Base-by-base conservation (phyloP, 164 flowering plant species). In the Annona cherimola region DNA sequence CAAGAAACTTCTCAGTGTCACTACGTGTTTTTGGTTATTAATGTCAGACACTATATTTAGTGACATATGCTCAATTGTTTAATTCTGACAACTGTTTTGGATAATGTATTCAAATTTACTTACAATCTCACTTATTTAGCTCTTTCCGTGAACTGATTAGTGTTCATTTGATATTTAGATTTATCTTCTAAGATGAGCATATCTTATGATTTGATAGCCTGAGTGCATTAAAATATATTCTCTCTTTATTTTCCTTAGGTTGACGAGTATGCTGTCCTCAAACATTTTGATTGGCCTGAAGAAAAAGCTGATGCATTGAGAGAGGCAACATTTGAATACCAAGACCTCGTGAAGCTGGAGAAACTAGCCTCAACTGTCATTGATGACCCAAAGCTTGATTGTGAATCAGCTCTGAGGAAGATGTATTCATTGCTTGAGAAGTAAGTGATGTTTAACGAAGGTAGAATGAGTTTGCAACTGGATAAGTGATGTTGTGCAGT, bases 221-320 rank as follows among this genome's bases (percentile, higher is more conserved):
- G 35, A 26, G 35, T 26, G 35, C 35, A 26, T 19, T 26, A 16
- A 41, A 7, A 54, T 54, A 50, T 9, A 61, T 61, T 3, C 3
- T 11, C 39, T 61, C 26, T 50, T 45, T 50, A 11, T 64, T 41
- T 18, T 72, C 68, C 42, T 50, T 50, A 95, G 99, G 98, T 93
- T 69, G 99, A 96, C 78, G 98, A 96, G 81, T 87, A 97, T 66
- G 98, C 97, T 14, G 99, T 93, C 55, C 94, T 96, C 35, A 96
- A 96, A 87, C 97, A 96, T 81, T 96, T 96, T 69, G 99, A 96
- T 76, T 96, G 99, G 99, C 97, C 99, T 63, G 98, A 96, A 83
- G 89, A 93, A 14, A 96, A 93, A 83, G 98, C 98, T 45, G 99
- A 96, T 82, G 98, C 97, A 69, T 71, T 93, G 54, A 87, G 99